Percentiles rank a stretch among this genome's conserved stretches.
These are phyloP conservation scores for Durotheca rogersii DNA, from an alignment of 495 filamentous ascomycete genomes.

Conservation along the genomic window DNA sequence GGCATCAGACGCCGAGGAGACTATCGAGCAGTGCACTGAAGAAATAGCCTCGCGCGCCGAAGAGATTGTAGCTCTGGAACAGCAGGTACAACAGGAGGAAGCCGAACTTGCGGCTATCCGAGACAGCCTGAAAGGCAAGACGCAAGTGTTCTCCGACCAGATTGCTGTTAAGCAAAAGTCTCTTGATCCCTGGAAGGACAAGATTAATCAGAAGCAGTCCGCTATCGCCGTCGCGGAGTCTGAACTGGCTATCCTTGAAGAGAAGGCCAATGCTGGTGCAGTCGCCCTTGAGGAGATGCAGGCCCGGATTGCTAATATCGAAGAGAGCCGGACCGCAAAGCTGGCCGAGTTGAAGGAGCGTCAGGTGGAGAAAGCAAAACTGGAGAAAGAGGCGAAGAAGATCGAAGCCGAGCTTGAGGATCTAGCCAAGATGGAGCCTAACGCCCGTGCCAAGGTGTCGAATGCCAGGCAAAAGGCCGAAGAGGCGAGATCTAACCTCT, in stretches of 20 bases:
- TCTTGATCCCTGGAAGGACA: slow-evolving; percentile 93
- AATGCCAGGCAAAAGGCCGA: slow-evolving; percentile 89
- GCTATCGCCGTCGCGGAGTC: slow-evolving; percentile 91
- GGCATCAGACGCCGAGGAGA: slow-evolving; percentile 70
- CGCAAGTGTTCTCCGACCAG: slow-evolving; percentile 87
- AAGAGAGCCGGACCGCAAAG: slow-evolving; percentile 69
- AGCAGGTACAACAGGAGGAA: slow-evolving; percentile 73
- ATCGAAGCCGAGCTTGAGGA: slow-evolving; percentile 70
- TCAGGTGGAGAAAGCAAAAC: slow-evolving; percentile 64
- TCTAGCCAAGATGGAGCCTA: slow-evolving; percentile 73
- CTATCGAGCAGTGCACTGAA: slow-evolving; percentile 70
- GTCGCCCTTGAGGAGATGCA: slow-evolving; percentile 82
- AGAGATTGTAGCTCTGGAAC: slow-evolving; percentile 72
- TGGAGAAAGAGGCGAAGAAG: slow-evolving; percentile 73
- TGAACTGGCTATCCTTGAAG: slow-evolving; percentile 86
- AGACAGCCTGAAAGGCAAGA: slow-evolving; percentile 89
- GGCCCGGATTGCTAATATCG: slow-evolving; percentile 69
- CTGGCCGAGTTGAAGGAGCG: slow-evolving; percentile 72
- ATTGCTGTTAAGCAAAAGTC: slow-evolving; percentile 91
- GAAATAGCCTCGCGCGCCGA: slow-evolving; percentile 73
- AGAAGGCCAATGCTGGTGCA: slow-evolving; percentile 82
- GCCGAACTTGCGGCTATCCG: slow-evolving; percentile 76
- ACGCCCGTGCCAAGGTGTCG: slow-evolving; percentile 76
- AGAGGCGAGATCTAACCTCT: slow-evolving; percentile 85
- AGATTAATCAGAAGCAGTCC: slow-evolving; percentile 93